A percentile compares a stretch with the other conserved stretches of the same genome.
phyloP scores from a whole-genome alignment of 2,329 filamentous ascomycete genomes.

The Fusarium nanum region DNA sequence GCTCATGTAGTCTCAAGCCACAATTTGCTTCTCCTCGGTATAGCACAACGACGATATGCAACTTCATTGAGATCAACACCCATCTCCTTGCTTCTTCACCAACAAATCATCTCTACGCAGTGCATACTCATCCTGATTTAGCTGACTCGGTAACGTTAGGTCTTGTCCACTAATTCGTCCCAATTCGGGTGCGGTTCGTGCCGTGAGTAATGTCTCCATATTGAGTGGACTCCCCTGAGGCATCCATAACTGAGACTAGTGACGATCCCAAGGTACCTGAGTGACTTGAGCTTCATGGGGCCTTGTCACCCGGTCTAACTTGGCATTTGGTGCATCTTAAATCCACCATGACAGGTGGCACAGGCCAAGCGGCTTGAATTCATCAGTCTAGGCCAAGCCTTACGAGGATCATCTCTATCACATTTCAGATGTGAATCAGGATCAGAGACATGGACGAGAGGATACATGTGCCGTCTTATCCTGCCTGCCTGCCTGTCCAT shows the following conservation, averaged over 20 bases:
- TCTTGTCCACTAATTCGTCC: not conserved
- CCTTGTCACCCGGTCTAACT: not conserved
- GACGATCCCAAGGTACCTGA: not conserved
- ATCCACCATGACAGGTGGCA: not conserved
- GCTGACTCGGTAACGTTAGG: not conserved
- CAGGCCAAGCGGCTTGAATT: not conserved
- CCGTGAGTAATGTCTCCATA: conserved; percentile 13
- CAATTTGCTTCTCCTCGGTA: not conserved
- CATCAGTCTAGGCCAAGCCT: not conserved
- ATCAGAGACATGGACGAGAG: not conserved
- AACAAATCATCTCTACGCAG: not conserved
- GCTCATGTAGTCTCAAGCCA: not conserved
- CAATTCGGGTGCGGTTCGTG: conserved; percentile 9
- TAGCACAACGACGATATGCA: not conserved
- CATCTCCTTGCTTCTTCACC: not conserved
- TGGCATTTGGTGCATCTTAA: not conserved
- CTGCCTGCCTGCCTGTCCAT: too few relatives aligned
- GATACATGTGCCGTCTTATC: not conserved
- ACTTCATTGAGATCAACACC: not conserved
- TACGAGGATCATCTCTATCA: not conserved
- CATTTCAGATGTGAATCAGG: not conserved
- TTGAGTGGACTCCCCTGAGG: not conserved
- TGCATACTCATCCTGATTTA: not conserved
- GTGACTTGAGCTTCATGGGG: not conserved
- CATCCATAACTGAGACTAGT: not conserved